Percentiles rank a stretch among this genome's conserved stretches.
These are phyloP conservation scores for Capniomyces stellatus DNA, from an alignment of 371 early-diverging fungal species.

Conservation along the genomic window DNA sequence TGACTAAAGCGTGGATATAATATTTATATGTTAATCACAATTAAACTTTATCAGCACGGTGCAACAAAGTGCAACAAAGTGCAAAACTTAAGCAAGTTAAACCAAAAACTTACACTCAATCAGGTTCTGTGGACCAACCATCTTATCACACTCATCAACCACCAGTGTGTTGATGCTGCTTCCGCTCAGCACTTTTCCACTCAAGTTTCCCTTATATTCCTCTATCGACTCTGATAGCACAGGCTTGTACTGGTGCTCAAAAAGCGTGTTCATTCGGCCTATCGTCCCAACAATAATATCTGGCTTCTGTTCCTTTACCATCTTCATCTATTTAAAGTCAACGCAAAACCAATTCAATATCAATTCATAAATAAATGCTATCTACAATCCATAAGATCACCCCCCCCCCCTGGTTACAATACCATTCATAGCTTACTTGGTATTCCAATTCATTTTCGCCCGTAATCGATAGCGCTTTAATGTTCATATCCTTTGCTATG, in stretches of 20 bases:
- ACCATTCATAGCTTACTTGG: not conserved
- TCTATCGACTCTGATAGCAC: not conserved
- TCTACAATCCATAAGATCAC: no score
- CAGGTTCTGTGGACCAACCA: constrained; percentile 3
- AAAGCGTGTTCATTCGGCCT: constrained; percentile 2
- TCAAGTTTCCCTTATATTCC: not conserved
- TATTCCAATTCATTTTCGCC: not conserved
- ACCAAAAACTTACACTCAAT: not conserved
- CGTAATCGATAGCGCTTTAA: not conserved
- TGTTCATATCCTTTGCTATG: not conserved
- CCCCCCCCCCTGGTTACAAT: no score
- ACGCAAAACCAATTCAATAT: constrained; percentile 2
- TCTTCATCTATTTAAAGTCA: not conserved
- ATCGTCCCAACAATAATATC: constrained; percentile 7
- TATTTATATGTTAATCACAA: no score
- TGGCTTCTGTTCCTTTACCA: not conserved
- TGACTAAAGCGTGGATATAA: no score
- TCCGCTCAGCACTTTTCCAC: constrained; percentile 1
- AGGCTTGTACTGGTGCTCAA: no score
- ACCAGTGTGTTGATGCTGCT: not conserved
- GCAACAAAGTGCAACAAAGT: no score
- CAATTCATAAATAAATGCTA: not conserved
- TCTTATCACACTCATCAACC: constrained; percentile 6
- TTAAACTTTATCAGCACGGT: no score
- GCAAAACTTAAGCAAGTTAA: not conserved